Conservation (phyloP, 495 filamentous ascomycete species). For the Lophium mytilinum region DNA sequence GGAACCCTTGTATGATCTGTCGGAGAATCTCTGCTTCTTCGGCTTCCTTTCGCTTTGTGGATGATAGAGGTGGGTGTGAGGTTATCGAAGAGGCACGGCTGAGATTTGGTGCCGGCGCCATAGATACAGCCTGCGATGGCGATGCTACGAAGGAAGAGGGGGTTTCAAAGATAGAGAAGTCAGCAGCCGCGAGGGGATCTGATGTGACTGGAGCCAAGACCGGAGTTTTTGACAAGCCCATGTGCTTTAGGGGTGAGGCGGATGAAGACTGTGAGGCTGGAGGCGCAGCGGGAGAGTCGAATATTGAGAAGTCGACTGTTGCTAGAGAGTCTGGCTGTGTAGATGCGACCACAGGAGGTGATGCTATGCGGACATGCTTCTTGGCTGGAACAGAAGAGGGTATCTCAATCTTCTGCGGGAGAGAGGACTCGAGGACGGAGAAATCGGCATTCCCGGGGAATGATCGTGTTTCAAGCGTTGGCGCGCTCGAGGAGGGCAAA, state of each 20-base stretch:
- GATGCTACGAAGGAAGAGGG: too few species aligned
- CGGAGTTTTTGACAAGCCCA: background rate
- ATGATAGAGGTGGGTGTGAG: slow-evolving; percentile 1
- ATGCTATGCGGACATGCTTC: background rate
- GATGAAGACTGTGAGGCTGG: background rate
- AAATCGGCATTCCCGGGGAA: too few species aligned
- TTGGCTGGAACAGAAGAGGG: too few species aligned
- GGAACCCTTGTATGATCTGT: slow-evolving; percentile 30
- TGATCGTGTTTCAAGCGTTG: background rate
- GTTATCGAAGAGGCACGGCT: slow-evolving; percentile 14
- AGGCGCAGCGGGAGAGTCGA: slow-evolving; percentile 8
- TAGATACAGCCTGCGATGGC: too few species aligned
- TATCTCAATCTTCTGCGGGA: too few species aligned
- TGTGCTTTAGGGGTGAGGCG: background rate
- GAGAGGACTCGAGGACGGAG: too few species aligned
- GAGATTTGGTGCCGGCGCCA: background rate
- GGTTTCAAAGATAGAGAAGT: too few species aligned
- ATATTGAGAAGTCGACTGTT: slow-evolving; percentile 20
- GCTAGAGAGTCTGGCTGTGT: background rate
- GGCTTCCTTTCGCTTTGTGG: slow-evolving; percentile 7
- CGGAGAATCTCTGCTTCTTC: slow-evolving; percentile 23
- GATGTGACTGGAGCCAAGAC: background rate
- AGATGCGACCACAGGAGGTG: background rate
- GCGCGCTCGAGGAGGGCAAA: background rate
- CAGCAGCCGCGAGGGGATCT: background rate